phyloP scores from a whole-genome alignment of 164 flowering plant species.

The Aristolochia fimbriata region DNA sequence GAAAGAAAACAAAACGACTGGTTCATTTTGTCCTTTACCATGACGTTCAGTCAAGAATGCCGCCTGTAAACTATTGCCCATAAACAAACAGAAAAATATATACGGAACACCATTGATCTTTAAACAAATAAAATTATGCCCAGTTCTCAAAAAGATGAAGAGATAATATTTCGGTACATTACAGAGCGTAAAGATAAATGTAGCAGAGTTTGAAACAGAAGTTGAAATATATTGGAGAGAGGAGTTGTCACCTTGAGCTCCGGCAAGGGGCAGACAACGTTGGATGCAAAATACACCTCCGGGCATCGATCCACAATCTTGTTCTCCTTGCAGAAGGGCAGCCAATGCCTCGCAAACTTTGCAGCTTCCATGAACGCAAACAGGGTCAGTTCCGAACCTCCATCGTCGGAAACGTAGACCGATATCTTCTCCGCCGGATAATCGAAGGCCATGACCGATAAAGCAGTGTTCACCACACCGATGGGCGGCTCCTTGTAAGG shows the following conservation, averaged over 20 bases:
- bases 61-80: too few species aligned
- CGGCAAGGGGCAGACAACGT: not conserved
- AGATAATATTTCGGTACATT: too few species aligned
- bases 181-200: not conserved
- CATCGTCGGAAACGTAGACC: slow-evolving; percentile 28
- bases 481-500: slow-evolving; percentile 26
- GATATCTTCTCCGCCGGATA: slow-evolving; percentile 21
- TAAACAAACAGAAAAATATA: too few species aligned
- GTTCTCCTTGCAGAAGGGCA: slow-evolving; percentile 19
- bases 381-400: slow-evolving; percentile 22
- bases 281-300: slow-evolving; percentile 13
- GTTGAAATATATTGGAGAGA: not conserved
- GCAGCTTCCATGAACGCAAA: slow-evolving; percentile 29
- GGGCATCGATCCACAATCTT: slow-evolving; percentile 15
- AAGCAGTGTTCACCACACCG: slow-evolving; percentile 15
- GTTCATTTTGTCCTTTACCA: not conserved
- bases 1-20: not conserved
- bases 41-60: too few species aligned
- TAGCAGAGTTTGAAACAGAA: too few species aligned
- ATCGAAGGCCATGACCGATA: slow-evolving; percentile 23
- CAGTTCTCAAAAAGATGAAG: too few species aligned
- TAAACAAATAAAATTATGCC: too few species aligned
- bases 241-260: slow-evolving; percentile 14
- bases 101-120: too few species aligned
- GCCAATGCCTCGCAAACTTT: slow-evolving; percentile 20